These are phyloP conservation scores for Phytophthora meadii DNA, from an alignment of 352 stramenopile species.

Conservation along the genomic window DNA sequence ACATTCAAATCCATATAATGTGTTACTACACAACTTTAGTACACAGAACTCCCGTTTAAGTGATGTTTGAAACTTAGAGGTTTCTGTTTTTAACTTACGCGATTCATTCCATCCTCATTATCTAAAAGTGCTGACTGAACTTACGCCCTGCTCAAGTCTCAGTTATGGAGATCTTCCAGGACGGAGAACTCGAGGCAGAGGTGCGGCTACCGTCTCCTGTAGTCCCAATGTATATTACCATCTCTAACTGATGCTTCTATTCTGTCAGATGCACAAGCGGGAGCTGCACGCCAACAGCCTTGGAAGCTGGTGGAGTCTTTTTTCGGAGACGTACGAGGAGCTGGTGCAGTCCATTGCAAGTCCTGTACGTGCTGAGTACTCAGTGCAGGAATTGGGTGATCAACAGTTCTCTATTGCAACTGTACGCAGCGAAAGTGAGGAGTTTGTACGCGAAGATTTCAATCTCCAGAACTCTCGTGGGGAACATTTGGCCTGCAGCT, in stretches of 20 bases:
- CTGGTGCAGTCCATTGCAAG: slow-evolving; percentile 74
- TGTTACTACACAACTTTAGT: no score
- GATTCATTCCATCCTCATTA: slow-evolving; percentile 1
- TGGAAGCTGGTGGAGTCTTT: slow-evolving; percentile 74
- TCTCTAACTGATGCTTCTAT: slow-evolving; percentile 9
- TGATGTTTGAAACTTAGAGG: no score
- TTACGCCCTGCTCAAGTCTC: slow-evolving; percentile 5
- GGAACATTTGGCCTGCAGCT: slow-evolving; percentile 73
- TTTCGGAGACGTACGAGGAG: slow-evolving; percentile 76
- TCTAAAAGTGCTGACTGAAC: slow-evolving; percentile 4
- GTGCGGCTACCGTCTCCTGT: slow-evolving; percentile 32
- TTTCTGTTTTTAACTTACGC: slow-evolving; percentile 1
- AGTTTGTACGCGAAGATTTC: slow-evolving; percentile 65
- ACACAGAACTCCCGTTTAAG: no score
- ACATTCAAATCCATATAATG: no score
- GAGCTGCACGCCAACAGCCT: slow-evolving; percentile 64
- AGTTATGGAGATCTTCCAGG: slow-evolving; percentile 83
- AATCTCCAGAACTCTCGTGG: slow-evolving; percentile 55
- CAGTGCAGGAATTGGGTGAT: slow-evolving; percentile 59
- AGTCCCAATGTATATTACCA: background rate
- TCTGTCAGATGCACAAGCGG: slow-evolving; percentile 54
- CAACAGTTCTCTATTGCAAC: slow-evolving; percentile 24
- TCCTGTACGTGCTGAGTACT: slow-evolving; percentile 67
- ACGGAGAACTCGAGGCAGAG: slow-evolving; percentile 81
- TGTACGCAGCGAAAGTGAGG: slow-evolving; percentile 6